Percentiles rank a stretch among this genome's conserved stretches.
Conservation (phyloP, 805 yeast genomes). For the Yamadazyma laniorum region DNA sequence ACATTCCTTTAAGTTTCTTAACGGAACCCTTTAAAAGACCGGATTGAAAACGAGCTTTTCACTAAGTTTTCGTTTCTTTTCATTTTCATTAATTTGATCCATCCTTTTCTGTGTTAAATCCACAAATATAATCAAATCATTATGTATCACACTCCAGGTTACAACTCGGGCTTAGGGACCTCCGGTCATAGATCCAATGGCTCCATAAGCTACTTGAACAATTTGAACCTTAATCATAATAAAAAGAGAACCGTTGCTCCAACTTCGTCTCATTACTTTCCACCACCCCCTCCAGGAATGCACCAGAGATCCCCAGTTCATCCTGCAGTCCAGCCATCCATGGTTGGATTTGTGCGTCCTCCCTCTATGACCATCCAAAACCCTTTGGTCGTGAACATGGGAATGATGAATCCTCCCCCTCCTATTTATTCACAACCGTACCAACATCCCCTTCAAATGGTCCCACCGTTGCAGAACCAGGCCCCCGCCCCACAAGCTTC, state of each 20-base stretch:
- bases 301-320: neutral
- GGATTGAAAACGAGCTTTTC: slow-evolving; percentile 43
- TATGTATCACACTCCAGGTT: slow-evolving; percentile 6
- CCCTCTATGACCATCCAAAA: slow-evolving; percentile 10
- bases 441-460: neutral
- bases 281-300: slow-evolving; percentile 9
- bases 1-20: slow-evolving; percentile 3
- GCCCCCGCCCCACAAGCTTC: slow-evolving; percentile 11
- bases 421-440: neutral
- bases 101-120: neutral
- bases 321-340: slow-evolving; percentile 12
- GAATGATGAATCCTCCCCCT: neutral
- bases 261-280: slow-evolving; percentile 17
- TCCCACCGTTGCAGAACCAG: slow-evolving; percentile 7
- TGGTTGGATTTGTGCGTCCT: slow-evolving; percentile 18
- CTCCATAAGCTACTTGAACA: slow-evolving; percentile 22
- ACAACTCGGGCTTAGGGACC: slow-evolving; percentile 26
- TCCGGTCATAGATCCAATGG: slow-evolving; percentile 38
- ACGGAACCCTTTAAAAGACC: too few species aligned
- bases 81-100: neutral
- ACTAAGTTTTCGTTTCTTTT: slow-evolving; percentile 33
- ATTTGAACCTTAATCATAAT: slow-evolving; percentile 4
- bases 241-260: slow-evolving; percentile 5
- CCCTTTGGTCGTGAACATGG: slow-evolving; percentile 1
- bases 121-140: neutral